These are phyloP conservation scores for Cryptococcus hybrid DNA, from an alignment of 1,284 basidiomycete species.

Conservation along the genomic window DNA sequence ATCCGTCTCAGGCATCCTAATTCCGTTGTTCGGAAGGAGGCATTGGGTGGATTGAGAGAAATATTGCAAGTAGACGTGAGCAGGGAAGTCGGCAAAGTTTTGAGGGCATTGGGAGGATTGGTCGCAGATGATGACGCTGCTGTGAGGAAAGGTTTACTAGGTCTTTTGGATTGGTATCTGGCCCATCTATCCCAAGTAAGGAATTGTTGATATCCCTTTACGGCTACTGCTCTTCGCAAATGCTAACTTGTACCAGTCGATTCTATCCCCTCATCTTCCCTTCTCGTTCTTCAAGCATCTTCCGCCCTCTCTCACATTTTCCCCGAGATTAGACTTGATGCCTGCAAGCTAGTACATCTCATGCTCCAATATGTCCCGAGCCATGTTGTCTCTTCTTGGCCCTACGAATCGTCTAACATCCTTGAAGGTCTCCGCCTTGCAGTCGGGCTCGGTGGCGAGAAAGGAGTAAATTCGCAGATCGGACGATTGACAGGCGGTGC, in stretches of 20 bases:
- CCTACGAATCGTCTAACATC: conserved; percentile 33
- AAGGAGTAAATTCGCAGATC: conserved; percentile 35
- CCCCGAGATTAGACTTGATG: conserved; percentile 88
- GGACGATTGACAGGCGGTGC: conserved; percentile 31
- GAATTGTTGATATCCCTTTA: conserved; percentile 8
- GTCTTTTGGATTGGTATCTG: conserved; percentile 66
- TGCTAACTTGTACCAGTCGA: conserved; percentile 54
- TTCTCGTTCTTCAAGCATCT: conserved; percentile 77
- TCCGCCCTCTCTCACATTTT: conserved; percentile 95
- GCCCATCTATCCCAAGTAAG: conserved; percentile 62
- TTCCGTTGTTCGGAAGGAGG: conserved; percentile 71
- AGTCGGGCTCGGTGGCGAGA: conserved; percentile 44
- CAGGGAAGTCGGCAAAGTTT: conserved; percentile 60
- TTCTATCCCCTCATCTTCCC: conserved; percentile 68
- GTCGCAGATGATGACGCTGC: conserved; percentile 69
- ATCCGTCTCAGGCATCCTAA: conserved; percentile 82
- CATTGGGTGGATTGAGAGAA: conserved; percentile 77
- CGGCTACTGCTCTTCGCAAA: background rate
- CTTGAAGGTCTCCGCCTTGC: conserved; percentile 47
- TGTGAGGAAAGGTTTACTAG: conserved; percentile 52
- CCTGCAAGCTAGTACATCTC: conserved; percentile 75
- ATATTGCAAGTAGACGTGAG: conserved; percentile 66
- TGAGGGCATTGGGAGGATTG: conserved; percentile 67
- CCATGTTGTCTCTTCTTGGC: conserved; percentile 68
- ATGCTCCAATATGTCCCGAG: conserved; percentile 71